Percentiles rank a stretch among this genome's conserved stretches.
These are phyloP conservation scores for Rhinocladiella mackenziei DNA, from an alignment of 2,329 filamentous ascomycete species.

Conservation along the genomic window DNA sequence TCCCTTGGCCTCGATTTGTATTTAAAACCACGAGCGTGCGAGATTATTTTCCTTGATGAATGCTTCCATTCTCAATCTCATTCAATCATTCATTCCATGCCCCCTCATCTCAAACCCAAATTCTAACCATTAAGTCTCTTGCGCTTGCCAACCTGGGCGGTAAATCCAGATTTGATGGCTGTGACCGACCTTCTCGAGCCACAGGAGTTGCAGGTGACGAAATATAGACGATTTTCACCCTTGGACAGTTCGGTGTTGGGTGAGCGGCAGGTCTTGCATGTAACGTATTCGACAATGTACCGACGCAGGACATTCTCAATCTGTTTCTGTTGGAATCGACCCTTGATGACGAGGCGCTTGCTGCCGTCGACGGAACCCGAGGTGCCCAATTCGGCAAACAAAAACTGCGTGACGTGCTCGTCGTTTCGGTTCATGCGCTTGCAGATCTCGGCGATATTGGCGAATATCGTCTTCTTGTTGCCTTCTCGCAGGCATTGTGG, in stretches of 20 bases:
- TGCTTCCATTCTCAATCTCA: constrained; percentile 1
- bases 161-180: constrained; percentile 99
- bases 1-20: too few relatives aligned
- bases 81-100: not conserved
- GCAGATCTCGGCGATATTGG: constrained; percentile 97
- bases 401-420: constrained; percentile 93
- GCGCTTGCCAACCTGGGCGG: constrained; percentile 97
- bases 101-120: not conserved
- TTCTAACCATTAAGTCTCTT: constrained; percentile 81
- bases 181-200: constrained; percentile 82
- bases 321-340: constrained; percentile 99
- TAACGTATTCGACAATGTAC: constrained; percentile 86
- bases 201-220: constrained; percentile 93
- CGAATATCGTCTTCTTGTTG: constrained; percentile 99
- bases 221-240: constrained; percentile 98
- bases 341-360: constrained; percentile 94
- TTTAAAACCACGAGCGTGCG: too few relatives aligned
- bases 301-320: constrained; percentile 94
- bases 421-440: constrained; percentile 99
- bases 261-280: constrained; percentile 95
- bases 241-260: constrained; percentile 96
- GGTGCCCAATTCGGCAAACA: constrained; percentile 97
- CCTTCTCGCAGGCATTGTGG: constrained; percentile 99
- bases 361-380: constrained; percentile 91
- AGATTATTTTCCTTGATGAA: constrained; percentile 3